Evolutionary conservation across 73 alveolate species (phyloP).

Genomic region (Paramecium tetraurelia): DNA sequence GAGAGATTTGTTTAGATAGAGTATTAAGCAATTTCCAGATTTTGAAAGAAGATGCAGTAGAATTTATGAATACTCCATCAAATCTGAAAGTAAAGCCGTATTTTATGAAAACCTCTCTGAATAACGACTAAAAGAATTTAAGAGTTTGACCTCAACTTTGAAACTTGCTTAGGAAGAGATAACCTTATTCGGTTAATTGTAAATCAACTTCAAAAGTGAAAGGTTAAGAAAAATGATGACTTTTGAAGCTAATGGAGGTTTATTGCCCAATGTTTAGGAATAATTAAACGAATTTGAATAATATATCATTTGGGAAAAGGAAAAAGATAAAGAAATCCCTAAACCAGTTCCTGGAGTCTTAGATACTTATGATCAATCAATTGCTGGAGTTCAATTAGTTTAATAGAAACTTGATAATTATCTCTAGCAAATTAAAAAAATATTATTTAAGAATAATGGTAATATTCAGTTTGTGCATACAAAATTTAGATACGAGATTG

Average conservation of each 20-base stretch:
- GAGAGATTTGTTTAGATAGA: conserved; percentile 61
- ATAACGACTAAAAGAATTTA: conserved; percentile 70
- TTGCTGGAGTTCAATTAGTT: conserved; percentile 54
- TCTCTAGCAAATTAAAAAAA: conserved; percentile 48
- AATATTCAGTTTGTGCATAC: conserved; percentile 71
- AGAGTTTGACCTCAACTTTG: conserved; percentile 50
- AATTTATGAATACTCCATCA: conserved; percentile 71
- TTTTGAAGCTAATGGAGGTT: conserved; percentile 48
- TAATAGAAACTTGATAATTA: conserved; percentile 62
- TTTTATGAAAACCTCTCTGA: conserved; percentile 67
- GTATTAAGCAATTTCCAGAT: conserved; percentile 64
- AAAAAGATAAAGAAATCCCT: conserved; percentile 57
- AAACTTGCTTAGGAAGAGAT: conserved; percentile 46
- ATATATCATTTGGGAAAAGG: conserved; percentile 69
- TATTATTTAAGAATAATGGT: conserved; percentile 45
- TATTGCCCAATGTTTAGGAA: conserved; percentile 61
- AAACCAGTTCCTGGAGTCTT: conserved; percentile 73
- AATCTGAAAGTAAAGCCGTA: conserved; percentile 60
- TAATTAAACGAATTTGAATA: conserved; percentile 63
- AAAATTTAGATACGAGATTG: conserved; percentile 75
- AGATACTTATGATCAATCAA: conserved; percentile 72
- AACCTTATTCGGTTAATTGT: conserved; percentile 43
- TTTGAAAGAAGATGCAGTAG: conserved; percentile 65
- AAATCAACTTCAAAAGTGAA: conserved; percentile 58
- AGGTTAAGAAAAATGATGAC: conserved; percentile 47